Evolutionary conservation across 2,329 filamentous ascomycete genomes (phyloP).

Genomic region (Lecanosticta acicola): DNA sequence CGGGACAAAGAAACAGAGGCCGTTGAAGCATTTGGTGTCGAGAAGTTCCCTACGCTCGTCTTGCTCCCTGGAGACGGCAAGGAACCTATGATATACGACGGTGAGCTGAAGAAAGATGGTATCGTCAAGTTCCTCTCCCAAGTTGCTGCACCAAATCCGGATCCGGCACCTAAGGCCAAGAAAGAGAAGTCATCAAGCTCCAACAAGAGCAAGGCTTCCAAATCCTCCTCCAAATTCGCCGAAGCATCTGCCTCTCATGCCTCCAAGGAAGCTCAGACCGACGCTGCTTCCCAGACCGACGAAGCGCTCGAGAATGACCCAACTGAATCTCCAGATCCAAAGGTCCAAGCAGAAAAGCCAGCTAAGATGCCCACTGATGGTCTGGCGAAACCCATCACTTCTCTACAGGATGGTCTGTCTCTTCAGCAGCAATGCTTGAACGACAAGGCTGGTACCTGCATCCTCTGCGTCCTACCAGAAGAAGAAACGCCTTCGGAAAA

Average conservation of each 20-base stretch:
- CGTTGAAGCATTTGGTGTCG: conserved; percentile 68
- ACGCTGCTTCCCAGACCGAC: conserved; percentile 45
- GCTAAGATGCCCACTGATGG: conserved; percentile 45
- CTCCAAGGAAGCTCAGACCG: conserved; percentile 44
- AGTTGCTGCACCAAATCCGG: conserved; percentile 70
- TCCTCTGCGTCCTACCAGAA: conserved; percentile 65
- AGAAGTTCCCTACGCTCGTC: conserved; percentile 72
- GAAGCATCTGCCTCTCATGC: conserved; percentile 49
- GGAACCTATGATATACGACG: conserved; percentile 67
- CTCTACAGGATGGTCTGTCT: conserved; percentile 58
- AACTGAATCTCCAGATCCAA: conserved; percentile 51
- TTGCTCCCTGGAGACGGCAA: conserved; percentile 67
- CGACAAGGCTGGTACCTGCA: conserved; percentile 71
- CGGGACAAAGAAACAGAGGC: conserved; percentile 71
- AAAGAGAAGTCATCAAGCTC: conserved; percentile 41
- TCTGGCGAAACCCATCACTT: conserved; percentile 55
- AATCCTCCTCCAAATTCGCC: conserved; percentile 45
- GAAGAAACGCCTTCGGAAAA: conserved; percentile 38
- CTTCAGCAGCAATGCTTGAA: conserved; percentile 68
- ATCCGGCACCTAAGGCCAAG: conserved; percentile 53
- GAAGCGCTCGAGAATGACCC: conserved; percentile 48
- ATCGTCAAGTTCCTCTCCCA: conserved; percentile 80
- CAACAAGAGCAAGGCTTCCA: conserved; percentile 41
- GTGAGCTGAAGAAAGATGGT: conserved; percentile 76
- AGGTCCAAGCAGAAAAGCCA: conserved; percentile 43